A percentile compares a stretch with the other conserved stretches of the same genome.
Conservation (phyloP, 176 grass and related monocot genomes). For the Microstegium vimineum region DNA sequence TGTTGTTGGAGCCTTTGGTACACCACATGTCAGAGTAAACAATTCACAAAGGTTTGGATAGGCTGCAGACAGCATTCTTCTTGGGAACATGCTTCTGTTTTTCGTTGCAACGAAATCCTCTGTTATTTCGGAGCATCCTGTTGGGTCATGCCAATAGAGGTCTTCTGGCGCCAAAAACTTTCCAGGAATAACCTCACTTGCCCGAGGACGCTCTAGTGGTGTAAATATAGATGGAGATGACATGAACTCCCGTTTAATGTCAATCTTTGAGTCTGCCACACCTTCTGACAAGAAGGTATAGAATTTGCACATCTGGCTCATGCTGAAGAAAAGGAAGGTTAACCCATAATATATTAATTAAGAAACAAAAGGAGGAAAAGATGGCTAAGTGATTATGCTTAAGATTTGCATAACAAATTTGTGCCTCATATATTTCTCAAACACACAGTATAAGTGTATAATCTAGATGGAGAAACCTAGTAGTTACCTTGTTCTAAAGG, state of each 20-base stretch:
- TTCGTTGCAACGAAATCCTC: constrained; percentile 44
- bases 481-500: constrained; percentile 72
- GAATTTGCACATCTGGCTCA: constrained; percentile 80
- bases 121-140: constrained; percentile 65
- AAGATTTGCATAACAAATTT: constrained; percentile 2
- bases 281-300: constrained; percentile 76
- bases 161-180: constrained; percentile 62
- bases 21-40: constrained; percentile 65
- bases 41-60: constrained; percentile 85
- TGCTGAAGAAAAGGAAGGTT: constrained; percentile 52
- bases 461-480: neutral
- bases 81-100: constrained; percentile 35
- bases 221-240: constrained; percentile 66
- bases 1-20: constrained; percentile 58
- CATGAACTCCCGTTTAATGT: constrained; percentile 62
- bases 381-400: neutral
- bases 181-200: constrained; percentile 42
- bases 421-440: neutral
- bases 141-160: constrained; percentile 85
- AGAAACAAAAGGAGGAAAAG: neutral
- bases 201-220: constrained; percentile 44
- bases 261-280: constrained; percentile 50
- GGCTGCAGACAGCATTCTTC: constrained; percentile 51
- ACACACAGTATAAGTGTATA: neutral
- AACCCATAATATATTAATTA: constrained; percentile 11